Conservation (phyloP, 1,284 basidiomycete species). For the Trichosporon sp. region DNA sequence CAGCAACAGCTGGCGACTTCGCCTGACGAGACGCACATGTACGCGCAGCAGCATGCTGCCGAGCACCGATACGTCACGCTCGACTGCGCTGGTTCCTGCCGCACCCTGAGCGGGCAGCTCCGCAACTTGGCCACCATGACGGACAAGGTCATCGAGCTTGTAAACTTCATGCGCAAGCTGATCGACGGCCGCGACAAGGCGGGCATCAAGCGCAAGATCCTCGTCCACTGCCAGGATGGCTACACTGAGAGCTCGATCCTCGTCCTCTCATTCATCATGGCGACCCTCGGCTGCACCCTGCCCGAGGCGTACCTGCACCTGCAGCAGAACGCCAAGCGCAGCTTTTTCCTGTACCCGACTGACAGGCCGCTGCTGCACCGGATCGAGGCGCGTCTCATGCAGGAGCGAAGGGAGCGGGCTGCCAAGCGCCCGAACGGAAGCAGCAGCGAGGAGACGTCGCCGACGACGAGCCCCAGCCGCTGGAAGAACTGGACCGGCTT, state of each 20-base stretch:
- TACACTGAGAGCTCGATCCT: conserved; percentile 85
- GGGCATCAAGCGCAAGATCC: conserved; percentile 44
- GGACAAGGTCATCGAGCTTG: conserved; percentile 51
- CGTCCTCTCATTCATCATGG: conserved; percentile 87
- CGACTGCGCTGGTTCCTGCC: conserved; percentile 52
- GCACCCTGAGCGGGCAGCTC: conserved; percentile 50
- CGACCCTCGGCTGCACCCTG: conserved; percentile 66
- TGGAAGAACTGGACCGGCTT: conserved; percentile 46
- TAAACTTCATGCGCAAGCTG: conserved; percentile 50
- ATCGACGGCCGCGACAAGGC: conserved; percentile 48
- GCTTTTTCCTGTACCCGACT: conserved; percentile 89
- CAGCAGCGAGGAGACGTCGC: conserved; percentile 24
- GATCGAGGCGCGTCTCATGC: conserved; percentile 66
- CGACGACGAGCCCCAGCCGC: conserved; percentile 26
- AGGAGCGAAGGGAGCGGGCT: conserved; percentile 45
- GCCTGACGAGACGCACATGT: conserved; percentile 31
- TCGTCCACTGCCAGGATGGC: conserved; percentile 59
- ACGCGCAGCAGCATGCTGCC: conserved; percentile 30
- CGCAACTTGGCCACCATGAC: conserved; percentile 49
- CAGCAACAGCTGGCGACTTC: conserved; percentile 27
- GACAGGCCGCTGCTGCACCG: conserved; percentile 76
- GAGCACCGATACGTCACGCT: conserved; percentile 49
- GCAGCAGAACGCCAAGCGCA: conserved; percentile 63
- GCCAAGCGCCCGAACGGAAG: conserved; percentile 32
- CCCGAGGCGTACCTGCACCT: conserved; percentile 81